Evolutionary conservation across 305 asterid genomes (phyloP).

Genomic region (Nicotiana rustica): DNA sequence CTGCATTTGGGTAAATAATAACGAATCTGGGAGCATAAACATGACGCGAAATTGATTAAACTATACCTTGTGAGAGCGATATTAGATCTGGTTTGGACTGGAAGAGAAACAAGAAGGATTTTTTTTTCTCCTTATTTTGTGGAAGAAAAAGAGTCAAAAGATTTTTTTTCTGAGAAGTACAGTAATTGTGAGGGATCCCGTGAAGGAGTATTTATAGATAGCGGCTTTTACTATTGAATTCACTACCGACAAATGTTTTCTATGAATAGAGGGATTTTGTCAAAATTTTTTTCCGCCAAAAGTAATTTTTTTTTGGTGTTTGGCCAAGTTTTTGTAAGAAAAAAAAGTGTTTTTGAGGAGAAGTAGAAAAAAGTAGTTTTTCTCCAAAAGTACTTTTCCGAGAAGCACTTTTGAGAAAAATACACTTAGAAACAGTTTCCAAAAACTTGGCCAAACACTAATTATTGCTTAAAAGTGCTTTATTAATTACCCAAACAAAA

Average conservation of each 20-base stretch:
- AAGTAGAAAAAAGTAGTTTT: too few species aligned
- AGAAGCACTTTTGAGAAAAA: too few species aligned
- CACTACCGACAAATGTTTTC: neutral
- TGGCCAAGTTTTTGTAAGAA: too few species aligned
- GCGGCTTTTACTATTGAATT: slow-evolving; percentile 30
- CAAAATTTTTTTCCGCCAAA: too few species aligned
- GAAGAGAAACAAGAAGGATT: neutral
- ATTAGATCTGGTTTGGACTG: slow-evolving; percentile 37
- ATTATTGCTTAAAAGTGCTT: too few species aligned
- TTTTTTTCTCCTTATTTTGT: neutral
- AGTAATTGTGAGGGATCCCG: slow-evolving; percentile 11
- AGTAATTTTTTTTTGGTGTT: too few species aligned
- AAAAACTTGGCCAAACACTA: too few species aligned
- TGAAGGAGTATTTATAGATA: slow-evolving; percentile 18
- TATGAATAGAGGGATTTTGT: neutral
- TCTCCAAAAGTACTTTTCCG: too few species aligned
- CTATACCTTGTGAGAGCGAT: slow-evolving; percentile 29
- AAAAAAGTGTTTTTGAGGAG: too few species aligned
- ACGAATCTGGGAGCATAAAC: neutral
- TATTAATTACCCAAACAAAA: too few species aligned
- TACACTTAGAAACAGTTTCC: too few species aligned
- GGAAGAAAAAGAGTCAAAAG: neutral
- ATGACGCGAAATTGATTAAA: neutral
- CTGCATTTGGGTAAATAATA: neutral
- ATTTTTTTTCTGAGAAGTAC: neutral